Conservation (phyloP, 306 rosid genomes). For the Acmispon strigosus region DNA sequence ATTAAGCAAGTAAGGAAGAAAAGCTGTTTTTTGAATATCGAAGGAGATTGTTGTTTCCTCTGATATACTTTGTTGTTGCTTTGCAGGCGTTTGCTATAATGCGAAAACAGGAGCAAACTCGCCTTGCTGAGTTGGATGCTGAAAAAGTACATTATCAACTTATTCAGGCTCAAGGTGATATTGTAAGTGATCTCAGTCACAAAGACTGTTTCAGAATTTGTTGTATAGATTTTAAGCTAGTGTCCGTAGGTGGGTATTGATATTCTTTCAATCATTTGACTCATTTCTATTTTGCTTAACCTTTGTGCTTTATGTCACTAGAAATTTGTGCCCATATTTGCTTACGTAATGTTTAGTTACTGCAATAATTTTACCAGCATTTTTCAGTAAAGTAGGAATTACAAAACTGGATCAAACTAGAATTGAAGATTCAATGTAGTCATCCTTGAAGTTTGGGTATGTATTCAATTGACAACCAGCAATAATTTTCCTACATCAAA, state of each 20-base stretch:
- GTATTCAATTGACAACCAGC: background rate
- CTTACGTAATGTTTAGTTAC: background rate
- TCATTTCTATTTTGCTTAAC: background rate
- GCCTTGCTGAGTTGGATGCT: constrained; percentile 69
- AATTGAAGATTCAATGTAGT: background rate
- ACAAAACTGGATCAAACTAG: background rate
- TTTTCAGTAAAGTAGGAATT: background rate
- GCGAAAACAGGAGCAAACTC: constrained; percentile 76
- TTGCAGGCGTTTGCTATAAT: constrained; percentile 70
- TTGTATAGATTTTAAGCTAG: background rate
- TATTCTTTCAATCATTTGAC: background rate
- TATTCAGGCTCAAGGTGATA: constrained; percentile 65
- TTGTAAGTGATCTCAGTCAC: constrained; percentile 46
- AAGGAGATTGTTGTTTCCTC: too few species aligned
- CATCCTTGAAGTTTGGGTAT: background rate
- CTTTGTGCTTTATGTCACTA: background rate
- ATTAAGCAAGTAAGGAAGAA: background rate
- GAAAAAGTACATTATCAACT: constrained; percentile 72
- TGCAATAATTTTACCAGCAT: background rate
- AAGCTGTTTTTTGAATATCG: background rate
- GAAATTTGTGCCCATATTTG: background rate
- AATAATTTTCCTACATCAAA: background rate
- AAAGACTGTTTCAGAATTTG: background rate
- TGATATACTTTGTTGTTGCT: constrained; percentile 13
- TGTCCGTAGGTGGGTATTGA: background rate